phyloP scores from a whole-genome alignment of 805 yeast genomes.

The Hermanozyma aechmeae region DNA sequence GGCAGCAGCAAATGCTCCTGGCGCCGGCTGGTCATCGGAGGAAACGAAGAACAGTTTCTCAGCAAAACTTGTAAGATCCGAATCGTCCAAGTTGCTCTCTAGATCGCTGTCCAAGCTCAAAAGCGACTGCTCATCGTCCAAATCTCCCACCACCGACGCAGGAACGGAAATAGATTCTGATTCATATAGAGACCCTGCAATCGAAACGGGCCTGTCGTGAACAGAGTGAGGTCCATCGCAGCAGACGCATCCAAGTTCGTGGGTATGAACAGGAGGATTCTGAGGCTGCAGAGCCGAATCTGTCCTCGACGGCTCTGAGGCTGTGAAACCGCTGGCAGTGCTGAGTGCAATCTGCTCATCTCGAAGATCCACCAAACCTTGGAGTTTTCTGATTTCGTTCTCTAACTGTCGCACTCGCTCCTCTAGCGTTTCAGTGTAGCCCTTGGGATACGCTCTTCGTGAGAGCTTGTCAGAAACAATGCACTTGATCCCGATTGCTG shows the following conservation, averaged over 20 bases:
- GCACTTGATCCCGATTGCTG: slow-evolving; percentile 78
- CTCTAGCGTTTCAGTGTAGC: slow-evolving; percentile 84
- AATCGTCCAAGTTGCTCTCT: no score
- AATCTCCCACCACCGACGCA: slow-evolving; percentile 37
- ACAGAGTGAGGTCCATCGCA: slow-evolving; percentile 43
- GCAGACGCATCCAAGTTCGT: slow-evolving; percentile 41
- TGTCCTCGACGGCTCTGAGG: no score
- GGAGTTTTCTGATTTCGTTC: slow-evolving; percentile 63
- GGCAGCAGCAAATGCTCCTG: slow-evolving; percentile 13
- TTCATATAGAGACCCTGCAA: slow-evolving; percentile 50
- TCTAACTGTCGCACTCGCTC: slow-evolving; percentile 83
- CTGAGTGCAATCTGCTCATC: slow-evolving; percentile 49
- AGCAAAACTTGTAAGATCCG: no score
- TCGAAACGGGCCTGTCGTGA: slow-evolving; percentile 56
- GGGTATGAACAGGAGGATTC: no score
- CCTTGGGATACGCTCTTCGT: slow-evolving; percentile 82
- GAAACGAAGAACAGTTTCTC: no score
- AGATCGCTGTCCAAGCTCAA: no score
- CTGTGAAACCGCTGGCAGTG: no score
- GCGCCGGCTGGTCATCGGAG: no score
- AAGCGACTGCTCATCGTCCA: no score
- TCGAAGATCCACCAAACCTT: slow-evolving; percentile 52
- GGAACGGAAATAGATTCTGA: slow-evolving; percentile 23
- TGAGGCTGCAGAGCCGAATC: no score
- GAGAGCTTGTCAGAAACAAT: slow-evolving; percentile 81